phyloP scores from a whole-genome alignment of 1,139 yeast genomes.

The Cylindricascospora bacillispora region DNA sequence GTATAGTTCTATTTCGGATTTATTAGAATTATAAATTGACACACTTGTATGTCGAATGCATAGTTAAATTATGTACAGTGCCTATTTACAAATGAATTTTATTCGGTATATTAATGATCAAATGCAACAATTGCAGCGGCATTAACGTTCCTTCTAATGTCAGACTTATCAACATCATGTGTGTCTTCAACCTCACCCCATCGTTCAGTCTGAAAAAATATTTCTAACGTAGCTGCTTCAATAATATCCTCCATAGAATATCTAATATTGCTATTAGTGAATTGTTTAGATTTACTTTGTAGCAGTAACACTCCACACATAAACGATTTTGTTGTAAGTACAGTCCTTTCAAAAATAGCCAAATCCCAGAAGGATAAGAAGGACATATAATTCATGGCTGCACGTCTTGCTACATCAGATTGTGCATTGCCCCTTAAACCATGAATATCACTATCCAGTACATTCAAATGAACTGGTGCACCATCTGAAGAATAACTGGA shows the following conservation, averaged over 20 bases:
- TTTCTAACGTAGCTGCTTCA: constrained; percentile 68
- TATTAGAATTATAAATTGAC: too few species aligned
- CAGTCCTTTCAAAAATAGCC: constrained; percentile 80
- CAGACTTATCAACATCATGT: constrained; percentile 90
- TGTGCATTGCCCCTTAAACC: constrained; percentile 78
- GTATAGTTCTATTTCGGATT: too few species aligned
- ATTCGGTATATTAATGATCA: too few species aligned
- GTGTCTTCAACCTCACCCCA: constrained; percentile 99
- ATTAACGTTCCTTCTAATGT: constrained; percentile 68
- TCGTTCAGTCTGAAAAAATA: constrained; percentile 66
- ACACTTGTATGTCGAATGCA: too few species aligned
- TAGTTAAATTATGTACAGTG: too few species aligned
- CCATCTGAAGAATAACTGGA: constrained; percentile 31
- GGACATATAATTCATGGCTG: constrained; percentile 55
- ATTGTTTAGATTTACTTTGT: constrained; percentile 15
- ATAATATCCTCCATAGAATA: constrained; percentile 57
- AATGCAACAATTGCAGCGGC: constrained; percentile 61
- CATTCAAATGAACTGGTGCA: constrained; percentile 33
- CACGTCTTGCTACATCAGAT: constrained; percentile 41
- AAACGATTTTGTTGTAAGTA: constrained; percentile 74
- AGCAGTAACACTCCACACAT: constrained; percentile 47
- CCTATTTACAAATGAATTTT: too few species aligned
- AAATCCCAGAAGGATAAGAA: constrained; percentile 59
- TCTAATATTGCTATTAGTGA: constrained; percentile 13
- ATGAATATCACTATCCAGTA: constrained; percentile 65